Percentiles rank a stretch among this genome's conserved stretches.
These are phyloP conservation scores for Pythium vanterpoolii DNA, from an alignment of 352 stramenopile species.

Conservation along the genomic window DNA sequence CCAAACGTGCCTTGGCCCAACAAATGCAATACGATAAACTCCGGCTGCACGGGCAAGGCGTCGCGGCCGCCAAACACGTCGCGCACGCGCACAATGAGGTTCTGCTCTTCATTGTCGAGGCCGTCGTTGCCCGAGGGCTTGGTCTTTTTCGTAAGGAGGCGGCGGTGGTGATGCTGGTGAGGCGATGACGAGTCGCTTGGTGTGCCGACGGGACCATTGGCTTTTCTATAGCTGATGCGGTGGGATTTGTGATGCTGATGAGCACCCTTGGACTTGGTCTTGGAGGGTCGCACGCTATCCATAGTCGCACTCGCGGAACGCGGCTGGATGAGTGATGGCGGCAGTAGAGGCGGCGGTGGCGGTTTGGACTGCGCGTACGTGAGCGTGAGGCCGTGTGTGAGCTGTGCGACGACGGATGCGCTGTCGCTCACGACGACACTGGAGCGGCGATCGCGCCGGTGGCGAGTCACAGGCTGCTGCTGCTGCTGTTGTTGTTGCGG, in stretches of 20 bases:
- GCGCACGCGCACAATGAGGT: slow-evolving; percentile 41
- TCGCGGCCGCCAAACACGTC: slow-evolving; percentile 34
- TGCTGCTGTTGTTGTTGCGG: neutral
- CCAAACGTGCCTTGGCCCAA: slow-evolving; percentile 90
- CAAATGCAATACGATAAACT: slow-evolving; percentile 90
- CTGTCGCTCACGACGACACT: neutral
- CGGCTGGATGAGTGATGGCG: neutral
- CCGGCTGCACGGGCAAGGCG: slow-evolving; percentile 15
- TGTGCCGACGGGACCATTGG: neutral
- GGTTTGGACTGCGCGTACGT: slow-evolving; percentile 7
- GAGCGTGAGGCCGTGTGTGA: slow-evolving; percentile 5
- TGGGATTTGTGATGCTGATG: no score
- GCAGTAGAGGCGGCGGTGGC: neutral
- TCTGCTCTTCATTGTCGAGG: slow-evolving; percentile 47
- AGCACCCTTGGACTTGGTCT: neutral
- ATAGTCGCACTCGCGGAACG: neutral
- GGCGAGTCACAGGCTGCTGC: neutral
- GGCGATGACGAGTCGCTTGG: neutral
- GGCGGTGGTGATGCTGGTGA: neutral
- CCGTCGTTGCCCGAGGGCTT: slow-evolving; percentile 33
- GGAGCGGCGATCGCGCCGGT: neutral
- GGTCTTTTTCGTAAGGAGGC: slow-evolving; percentile 44
- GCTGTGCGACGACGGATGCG: slow-evolving; percentile 3
- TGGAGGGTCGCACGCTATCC: neutral
- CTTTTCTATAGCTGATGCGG: neutral